Base-by-base conservation (phyloP, 164 flowering plant genomes). In the Sedum album region DNA sequence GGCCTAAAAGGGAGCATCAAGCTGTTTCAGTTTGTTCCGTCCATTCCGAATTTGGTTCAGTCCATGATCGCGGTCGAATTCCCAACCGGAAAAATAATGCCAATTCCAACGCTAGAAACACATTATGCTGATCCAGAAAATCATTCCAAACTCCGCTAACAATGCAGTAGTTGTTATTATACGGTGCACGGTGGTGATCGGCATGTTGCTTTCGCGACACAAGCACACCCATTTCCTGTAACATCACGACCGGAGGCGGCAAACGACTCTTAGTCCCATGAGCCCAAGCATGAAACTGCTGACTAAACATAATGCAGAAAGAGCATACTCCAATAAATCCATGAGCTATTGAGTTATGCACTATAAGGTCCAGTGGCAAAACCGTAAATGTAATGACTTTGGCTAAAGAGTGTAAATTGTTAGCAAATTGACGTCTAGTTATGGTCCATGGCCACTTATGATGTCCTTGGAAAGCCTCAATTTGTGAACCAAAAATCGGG, bases 211-310 rank as follows among this genome's bases (percentile, higher is more conserved):
- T 51, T 30, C 89, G 78, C 7, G 96, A 85, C 62, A 93, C 83
- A 0, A 93, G 82, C 44, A 91, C 51, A 0, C 97, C 96, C 0
- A 73, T 70, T 11, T 89, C 96, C 57, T 93, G 98, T 73, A 90
- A 63, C 0, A 84, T 85, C 76, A 84, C 85, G 51, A 93, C 93
- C 2, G 73, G 5, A 2, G 80, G 73, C 5, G 94, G 94, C 0
- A 93, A 76, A 61, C 77, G 79, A 82, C 91, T 86, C 77, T 84
- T 86, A 6, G 87, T 86, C 8, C 84, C 73, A 60, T 89, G 98
- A 5, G 98, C 88, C 98, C 98, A 93, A 1, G 98, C 88, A 67
- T 93, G 98, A 49, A 91, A 93, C 72, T 89, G 98, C 51, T 88
- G 98, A 83, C 97, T 85, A 30, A 89, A 91, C 94, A 93, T 88